Conservation (phyloP, 164 flowering plant genomes). For the Nymphaea colorata region DNA sequence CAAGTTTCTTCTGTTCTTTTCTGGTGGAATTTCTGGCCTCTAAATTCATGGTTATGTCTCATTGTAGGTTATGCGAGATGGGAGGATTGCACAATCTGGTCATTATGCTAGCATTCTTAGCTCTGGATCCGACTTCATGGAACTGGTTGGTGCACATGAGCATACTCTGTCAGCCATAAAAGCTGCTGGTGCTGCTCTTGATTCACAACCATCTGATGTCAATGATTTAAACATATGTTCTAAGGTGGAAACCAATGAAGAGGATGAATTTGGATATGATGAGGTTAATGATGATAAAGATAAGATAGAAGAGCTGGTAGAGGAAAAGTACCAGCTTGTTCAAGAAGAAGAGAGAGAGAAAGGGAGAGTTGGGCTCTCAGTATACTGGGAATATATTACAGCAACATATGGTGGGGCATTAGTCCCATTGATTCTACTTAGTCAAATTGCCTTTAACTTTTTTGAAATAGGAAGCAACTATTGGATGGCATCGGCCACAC, state of each 20-base stretch:
- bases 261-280: conserved; percentile 27
- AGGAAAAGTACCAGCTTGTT: conserved; percentile 52
- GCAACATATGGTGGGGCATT: conserved; percentile 67
- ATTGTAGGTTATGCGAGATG: conserved; percentile 68
- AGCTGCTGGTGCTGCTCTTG: not conserved
- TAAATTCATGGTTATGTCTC: not conserved
- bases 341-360: conserved; percentile 96
- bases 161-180: conserved; percentile 40
- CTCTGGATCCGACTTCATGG: conserved; percentile 74
- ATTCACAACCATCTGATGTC: not conserved
- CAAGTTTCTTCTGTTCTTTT: not conserved
- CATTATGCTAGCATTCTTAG: conserved; percentile 60
- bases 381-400: conserved; percentile 71
- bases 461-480: conserved; percentile 88
- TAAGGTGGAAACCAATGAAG: not conserved
- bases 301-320: conserved; percentile 30
- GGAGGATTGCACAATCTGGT: conserved; percentile 72
- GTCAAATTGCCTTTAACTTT: conserved; percentile 42
- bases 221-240: not conserved
- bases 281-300: conserved; percentile 11
- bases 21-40: not conserved
- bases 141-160: conserved; percentile 82
- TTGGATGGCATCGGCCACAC: conserved; percentile 96
- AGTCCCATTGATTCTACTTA: conserved; percentile 53
- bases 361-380: conserved; percentile 63